phyloP scores from a whole-genome alignment of 2,329 filamentous ascomycete genomes.

The Bipolaris zeicola region DNA sequence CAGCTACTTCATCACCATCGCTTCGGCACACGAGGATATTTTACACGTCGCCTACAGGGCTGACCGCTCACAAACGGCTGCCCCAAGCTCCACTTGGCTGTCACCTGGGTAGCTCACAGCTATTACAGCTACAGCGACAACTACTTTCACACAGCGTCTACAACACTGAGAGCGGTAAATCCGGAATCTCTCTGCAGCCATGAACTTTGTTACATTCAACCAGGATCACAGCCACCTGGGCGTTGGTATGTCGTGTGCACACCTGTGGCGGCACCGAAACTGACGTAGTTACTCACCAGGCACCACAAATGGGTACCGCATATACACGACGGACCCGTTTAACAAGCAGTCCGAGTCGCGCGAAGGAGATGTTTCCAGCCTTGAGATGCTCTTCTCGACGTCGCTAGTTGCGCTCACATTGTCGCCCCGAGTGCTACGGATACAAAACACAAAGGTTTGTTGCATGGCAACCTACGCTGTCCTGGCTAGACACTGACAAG shows the following conservation, averaged over 20 bases:
- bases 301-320: conserved; percentile 91
- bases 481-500: conserved; percentile 11
- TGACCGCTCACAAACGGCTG: conserved; percentile 16
- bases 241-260: conserved; percentile 69
- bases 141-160: conserved; percentile 3
- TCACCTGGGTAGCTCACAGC: conserved; percentile 10
- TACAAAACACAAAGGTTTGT: conserved; percentile 93
- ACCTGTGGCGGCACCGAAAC: neutral
- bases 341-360: conserved; percentile 92
- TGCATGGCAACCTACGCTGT: neutral
- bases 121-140: neutral
- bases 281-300: conserved; percentile 57
- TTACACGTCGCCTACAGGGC: conserved; percentile 19
- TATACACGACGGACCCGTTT: conserved; percentile 96
- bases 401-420: conserved; percentile 93
- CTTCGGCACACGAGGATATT: conserved; percentile 3
- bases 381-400: conserved; percentile 99
- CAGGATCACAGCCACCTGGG: conserved; percentile 97
- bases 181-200: conserved; percentile 51
- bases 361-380: conserved; percentile 91
- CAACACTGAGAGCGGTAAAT: conserved; percentile 7
- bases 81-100: conserved; percentile 29
- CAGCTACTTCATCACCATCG: conserved; percentile 9
- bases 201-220: conserved; percentile 99
- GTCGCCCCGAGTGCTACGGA: conserved; percentile 88